Percentiles rank a stretch among this genome's conserved stretches.
phyloP scores from a whole-genome alignment of 106 monocot genomes.

The Apostasia ramifera region DNA sequence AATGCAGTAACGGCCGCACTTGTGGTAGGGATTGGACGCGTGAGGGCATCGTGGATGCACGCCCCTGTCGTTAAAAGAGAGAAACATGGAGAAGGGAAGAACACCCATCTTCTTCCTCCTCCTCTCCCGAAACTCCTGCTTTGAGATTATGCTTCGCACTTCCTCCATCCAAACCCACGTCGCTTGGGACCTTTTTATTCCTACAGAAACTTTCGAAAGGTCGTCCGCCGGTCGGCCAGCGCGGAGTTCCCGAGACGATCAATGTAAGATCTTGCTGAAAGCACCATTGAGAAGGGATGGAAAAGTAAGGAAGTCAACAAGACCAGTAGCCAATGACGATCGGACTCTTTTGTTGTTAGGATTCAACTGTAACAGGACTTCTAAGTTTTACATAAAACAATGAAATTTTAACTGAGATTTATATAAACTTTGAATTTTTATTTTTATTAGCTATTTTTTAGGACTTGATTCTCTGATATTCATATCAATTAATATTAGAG shows the following conservation, averaged over 20 bases:
- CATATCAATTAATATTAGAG: too few species aligned
- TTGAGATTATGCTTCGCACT: not conserved
- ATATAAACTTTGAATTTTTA: too few species aligned
- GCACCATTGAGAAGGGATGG: not conserved
- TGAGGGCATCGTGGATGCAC: slow-evolving; percentile 3
- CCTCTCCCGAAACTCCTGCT: not conserved
- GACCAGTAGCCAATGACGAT: too few species aligned
- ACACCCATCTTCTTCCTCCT: not conserved
- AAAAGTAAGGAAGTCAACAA: not conserved
- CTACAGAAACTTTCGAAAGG: not conserved
- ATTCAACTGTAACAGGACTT: too few species aligned
- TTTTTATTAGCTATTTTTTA: too few species aligned
- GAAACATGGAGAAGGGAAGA: slow-evolving; percentile 7
- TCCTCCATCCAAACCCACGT: not conserved
- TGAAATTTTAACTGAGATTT: too few species aligned
- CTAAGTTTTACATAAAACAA: too few species aligned
- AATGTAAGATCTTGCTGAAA: not conserved
- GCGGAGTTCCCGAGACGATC: not conserved
- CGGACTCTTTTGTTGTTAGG: too few species aligned
- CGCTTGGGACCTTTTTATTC: too few species aligned
- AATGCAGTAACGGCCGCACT: slow-evolving; percentile 7
- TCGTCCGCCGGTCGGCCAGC: not conserved
- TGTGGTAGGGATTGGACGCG: slow-evolving; percentile 9
- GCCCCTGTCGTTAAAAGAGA: slow-evolving; percentile 4
- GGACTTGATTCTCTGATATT: too few species aligned